A percentile compares a stretch with the other conserved stretches of the same genome.
Conservation (phyloP, 768 basidiomycete genomes). For the Russula griseocarnosa region DNA sequence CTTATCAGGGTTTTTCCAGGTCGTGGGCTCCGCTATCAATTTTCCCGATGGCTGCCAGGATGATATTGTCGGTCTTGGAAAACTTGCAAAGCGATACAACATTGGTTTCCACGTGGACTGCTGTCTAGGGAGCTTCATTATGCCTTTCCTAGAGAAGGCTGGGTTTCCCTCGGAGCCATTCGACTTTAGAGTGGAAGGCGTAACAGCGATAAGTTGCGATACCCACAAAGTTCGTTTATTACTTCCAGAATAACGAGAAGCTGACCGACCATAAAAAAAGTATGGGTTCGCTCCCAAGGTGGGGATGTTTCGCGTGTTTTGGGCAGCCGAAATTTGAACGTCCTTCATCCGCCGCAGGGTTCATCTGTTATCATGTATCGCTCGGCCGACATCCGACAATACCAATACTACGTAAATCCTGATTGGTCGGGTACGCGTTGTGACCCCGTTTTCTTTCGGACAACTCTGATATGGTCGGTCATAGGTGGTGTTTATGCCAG, state of each 20-base stretch:
- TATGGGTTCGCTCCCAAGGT: conserved; percentile 96
- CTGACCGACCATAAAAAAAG: conserved; percentile 38
- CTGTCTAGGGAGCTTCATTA: conserved; percentile 89
- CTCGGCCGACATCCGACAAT: conserved; percentile 63
- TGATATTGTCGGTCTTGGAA: conserved; percentile 73
- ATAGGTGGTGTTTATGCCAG: conserved; percentile 86
- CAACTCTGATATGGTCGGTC: conserved; percentile 27
- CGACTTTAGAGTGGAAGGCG: conserved; percentile 87
- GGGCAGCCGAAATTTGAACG: not conserved
- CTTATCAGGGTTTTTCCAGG: conserved; percentile 38
- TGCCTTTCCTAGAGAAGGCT: conserved; percentile 83
- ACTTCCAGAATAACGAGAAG: conserved; percentile 3
- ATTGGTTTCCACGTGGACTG: conserved; percentile 93
- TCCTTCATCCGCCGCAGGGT: conserved; percentile 46
- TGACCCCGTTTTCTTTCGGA: conserved; percentile 9
- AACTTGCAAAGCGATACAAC: conserved; percentile 67
- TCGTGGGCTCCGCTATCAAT: conserved; percentile 83
- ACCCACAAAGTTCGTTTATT: conserved; percentile 70
- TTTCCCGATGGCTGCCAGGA: conserved; percentile 87
- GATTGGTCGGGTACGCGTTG: conserved; percentile 62
- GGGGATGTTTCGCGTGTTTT: not conserved
- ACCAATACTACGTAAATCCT: conserved; percentile 85
- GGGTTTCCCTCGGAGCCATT: conserved; percentile 72
- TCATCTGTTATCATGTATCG: conserved; percentile 96
- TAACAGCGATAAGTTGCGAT: conserved; percentile 94